phyloP scores from a whole-genome alignment of 2,329 filamentous ascomycete genomes.

The Trichoderma sp. region DNA sequence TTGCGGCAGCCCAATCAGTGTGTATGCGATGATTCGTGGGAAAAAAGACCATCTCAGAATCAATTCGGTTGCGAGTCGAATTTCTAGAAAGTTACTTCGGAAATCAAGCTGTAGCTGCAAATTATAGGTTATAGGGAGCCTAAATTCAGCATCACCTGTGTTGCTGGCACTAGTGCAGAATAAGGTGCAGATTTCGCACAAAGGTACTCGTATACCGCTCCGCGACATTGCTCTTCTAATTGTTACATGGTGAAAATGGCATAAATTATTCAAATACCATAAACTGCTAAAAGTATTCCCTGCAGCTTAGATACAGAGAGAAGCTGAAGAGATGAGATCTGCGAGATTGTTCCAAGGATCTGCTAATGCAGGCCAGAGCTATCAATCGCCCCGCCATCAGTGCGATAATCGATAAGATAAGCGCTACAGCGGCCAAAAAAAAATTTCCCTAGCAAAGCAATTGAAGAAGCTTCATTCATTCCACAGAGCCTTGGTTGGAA shows the following conservation, averaged over 20 bases:
- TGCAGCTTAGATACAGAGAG: neutral
- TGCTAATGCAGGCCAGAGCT: neutral
- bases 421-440: constrained; percentile 7
- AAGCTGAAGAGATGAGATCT: neutral
- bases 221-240: neutral
- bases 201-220: neutral
- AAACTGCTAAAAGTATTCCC: too few relatives aligned
- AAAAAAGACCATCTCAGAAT: too few relatives aligned
- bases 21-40: too few relatives aligned
- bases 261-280: too few relatives aligned
- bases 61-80: too few relatives aligned
- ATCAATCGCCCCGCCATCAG: constrained; percentile 1
- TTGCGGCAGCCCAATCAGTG: too few relatives aligned
- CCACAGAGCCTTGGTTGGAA: neutral
- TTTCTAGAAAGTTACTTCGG: too few relatives aligned
- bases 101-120: neutral
- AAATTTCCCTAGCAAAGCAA: constrained; percentile 15
- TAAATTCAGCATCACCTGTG: neutral
- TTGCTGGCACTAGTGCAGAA: neutral
- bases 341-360: neutral
- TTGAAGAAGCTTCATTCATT: constrained; percentile 15
- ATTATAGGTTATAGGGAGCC: neutral
- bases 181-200: neutral
- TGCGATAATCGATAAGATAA: constrained; percentile 27
- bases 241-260: too few relatives aligned